A percentile compares a stretch with the other conserved stretches of the same genome.
phyloP scores from a whole-genome alignment of 345 rosid genomes.

The Stellera chamaejasme region DNA sequence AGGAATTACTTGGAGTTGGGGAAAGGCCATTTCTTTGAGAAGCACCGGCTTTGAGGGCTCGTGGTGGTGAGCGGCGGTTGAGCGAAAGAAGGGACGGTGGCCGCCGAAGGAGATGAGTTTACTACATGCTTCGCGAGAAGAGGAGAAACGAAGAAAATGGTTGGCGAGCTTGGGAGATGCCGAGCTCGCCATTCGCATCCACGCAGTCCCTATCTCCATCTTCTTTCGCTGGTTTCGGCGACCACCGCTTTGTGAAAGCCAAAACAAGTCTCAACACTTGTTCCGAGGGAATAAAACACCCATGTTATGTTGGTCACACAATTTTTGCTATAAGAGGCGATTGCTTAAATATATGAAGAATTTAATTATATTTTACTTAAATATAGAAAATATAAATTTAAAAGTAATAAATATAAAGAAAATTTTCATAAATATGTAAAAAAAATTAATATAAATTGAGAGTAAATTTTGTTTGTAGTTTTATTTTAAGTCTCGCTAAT shows the following conservation, averaged over 20 bases:
- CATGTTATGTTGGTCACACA: too few species aligned
- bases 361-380: too few species aligned
- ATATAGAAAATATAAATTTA: too few species aligned
- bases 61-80: slow-evolving; percentile 13
- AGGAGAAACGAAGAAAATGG: slow-evolving; percentile 7
- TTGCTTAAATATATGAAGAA: too few species aligned
- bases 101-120: slow-evolving; percentile 13
- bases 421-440: too few species aligned
- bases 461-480: too few species aligned
- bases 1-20: slow-evolving; percentile 50
- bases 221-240: not conserved
- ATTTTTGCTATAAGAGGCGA: too few species aligned
- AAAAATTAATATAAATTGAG: too few species aligned
- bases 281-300: too few species aligned
- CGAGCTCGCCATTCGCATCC: slow-evolving; percentile 30
- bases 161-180: not conserved
- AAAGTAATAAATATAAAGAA: too few species aligned
- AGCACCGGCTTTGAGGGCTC: slow-evolving; percentile 31
- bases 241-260: not conserved
- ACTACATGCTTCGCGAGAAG: slow-evolving; percentile 1
- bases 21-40: slow-evolving; percentile 68
- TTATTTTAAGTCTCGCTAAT: too few species aligned
- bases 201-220: slow-evolving; percentile 35
- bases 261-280: too few species aligned
- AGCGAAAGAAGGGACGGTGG: slow-evolving; percentile 18